Percentiles rank a stretch among this genome's conserved stretches.
Evolutionary conservation across 2,329 filamentous ascomycete genomes (phyloP).

Genomic region (Penicillium sp.): DNA sequence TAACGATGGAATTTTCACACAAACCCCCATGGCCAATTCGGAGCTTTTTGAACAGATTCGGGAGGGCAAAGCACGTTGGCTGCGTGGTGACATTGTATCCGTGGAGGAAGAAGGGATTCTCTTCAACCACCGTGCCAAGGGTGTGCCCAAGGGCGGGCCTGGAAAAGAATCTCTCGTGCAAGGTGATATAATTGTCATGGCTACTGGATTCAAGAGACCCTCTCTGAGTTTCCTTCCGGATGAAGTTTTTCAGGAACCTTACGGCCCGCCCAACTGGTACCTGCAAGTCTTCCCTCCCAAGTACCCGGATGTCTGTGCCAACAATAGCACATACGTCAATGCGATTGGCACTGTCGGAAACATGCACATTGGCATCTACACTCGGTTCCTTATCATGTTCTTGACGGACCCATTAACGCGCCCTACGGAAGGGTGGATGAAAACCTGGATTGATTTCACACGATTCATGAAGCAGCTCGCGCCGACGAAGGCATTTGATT

Average conservation of each 20-base stretch:
- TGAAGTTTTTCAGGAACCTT: constrained; percentile 73
- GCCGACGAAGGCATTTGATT: constrained; percentile 79
- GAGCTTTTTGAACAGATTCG: constrained; percentile 78
- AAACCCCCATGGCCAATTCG: constrained; percentile 86
- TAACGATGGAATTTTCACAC: constrained; percentile 71
- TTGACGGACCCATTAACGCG: constrained; percentile 76
- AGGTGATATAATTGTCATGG: constrained; percentile 79
- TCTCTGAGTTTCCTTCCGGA: constrained; percentile 73
- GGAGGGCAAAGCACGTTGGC: constrained; percentile 72
- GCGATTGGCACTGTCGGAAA: constrained; percentile 83
- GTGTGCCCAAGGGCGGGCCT: constrained; percentile 76
- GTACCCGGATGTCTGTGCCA: constrained; percentile 74
- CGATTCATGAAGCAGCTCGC: constrained; percentile 69
- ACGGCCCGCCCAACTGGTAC: constrained; percentile 84
- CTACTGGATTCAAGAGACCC: constrained; percentile 79
- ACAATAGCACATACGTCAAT: constrained; percentile 82
- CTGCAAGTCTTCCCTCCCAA: constrained; percentile 80
- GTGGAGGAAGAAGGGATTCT: constrained; percentile 67
- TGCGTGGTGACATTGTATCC: constrained; percentile 75
- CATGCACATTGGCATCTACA: constrained; percentile 90
- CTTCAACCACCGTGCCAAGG: constrained; percentile 73
- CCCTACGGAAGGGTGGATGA: constrained; percentile 75
- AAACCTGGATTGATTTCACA: constrained; percentile 86
- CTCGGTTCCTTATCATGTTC: constrained; percentile 83
- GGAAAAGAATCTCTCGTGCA: constrained; percentile 69